Evolutionary conservation across 116 monocot genomes (phyloP).

Genomic region (Iris pallida): DNA sequence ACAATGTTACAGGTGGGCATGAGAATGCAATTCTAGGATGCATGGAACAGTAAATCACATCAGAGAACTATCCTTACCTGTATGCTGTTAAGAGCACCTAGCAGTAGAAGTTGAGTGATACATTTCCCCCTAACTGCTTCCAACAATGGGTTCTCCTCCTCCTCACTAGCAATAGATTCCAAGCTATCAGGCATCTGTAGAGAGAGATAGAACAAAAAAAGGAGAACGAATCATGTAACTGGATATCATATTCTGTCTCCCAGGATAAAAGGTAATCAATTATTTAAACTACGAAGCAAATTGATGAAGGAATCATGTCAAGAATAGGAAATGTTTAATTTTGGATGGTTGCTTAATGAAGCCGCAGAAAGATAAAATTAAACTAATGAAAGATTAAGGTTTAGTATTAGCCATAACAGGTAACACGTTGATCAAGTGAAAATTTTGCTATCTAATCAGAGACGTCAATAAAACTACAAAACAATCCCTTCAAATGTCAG

Average conservation of each 20-base stretch:
- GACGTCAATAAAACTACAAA: too few relatives aligned
- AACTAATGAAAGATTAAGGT: too few relatives aligned
- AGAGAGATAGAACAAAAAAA: constrained; percentile 3
- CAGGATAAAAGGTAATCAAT: not conserved
- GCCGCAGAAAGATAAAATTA: too few relatives aligned
- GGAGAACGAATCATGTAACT: not conserved
- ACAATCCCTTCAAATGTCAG: too few relatives aligned
- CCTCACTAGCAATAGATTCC: constrained; percentile 46
- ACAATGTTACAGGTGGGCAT: not conserved
- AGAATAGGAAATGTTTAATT: not conserved
- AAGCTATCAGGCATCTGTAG: constrained; percentile 45
- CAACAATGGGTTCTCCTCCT: constrained; percentile 65
- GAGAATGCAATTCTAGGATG: constrained; percentile 1
- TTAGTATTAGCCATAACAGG: too few relatives aligned
- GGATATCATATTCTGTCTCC: not conserved
- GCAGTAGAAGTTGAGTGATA: constrained; percentile 79
- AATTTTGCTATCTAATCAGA: too few relatives aligned
- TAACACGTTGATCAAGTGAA: too few relatives aligned
- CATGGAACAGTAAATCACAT: not conserved
- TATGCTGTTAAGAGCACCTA: constrained; percentile 85
- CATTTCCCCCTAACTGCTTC: constrained; percentile 87
- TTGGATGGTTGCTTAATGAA: too few relatives aligned
- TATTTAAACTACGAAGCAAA: not conserved
- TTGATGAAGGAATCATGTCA: not conserved
- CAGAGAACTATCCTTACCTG: constrained; percentile 48